These are phyloP conservation scores for Daldinia loculata DNA, from an alignment of 495 filamentous ascomycete species.

Conservation along the genomic window DNA sequence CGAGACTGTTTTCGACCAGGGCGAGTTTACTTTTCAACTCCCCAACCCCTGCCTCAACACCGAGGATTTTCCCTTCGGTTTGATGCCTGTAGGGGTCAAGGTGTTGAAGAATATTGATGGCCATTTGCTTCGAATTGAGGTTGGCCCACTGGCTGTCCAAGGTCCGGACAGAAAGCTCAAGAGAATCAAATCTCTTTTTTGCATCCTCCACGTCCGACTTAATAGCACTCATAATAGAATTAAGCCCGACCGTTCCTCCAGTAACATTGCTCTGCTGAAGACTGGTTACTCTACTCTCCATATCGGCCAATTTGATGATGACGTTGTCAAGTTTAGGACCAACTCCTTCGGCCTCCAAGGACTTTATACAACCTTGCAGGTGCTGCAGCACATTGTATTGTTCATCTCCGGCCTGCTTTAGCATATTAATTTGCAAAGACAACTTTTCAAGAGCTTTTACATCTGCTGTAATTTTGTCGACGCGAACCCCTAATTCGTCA, in stretches of 20 bases:
- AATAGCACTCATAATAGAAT: not conserved
- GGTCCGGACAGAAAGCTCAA: slow-evolving; percentile 22
- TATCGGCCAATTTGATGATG: not conserved
- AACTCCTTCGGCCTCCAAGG: not conserved
- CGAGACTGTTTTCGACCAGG: not conserved
- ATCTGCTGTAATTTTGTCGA: slow-evolving; percentile 1
- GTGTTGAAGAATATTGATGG: slow-evolving; percentile 32
- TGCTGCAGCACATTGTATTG: not conserved
- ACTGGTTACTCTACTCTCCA: slow-evolving; percentile 1
- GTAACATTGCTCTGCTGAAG: slow-evolving; percentile 6
- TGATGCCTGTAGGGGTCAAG: slow-evolving; percentile 18
- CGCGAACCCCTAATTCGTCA: slow-evolving; percentile 18
- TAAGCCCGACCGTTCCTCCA: not conserved
- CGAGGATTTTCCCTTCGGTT: slow-evolving; percentile 22
- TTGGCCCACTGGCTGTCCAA: slow-evolving; percentile 41
- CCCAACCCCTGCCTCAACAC: slow-evolving; percentile 10
- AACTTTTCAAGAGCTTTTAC: slow-evolving; percentile 5
- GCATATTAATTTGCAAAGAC: not conserved
- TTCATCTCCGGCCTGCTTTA: slow-evolving; percentile 1
- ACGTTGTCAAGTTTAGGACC: not conserved
- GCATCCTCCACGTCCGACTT: slow-evolving; percentile 21
- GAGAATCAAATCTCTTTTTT: slow-evolving; percentile 16
- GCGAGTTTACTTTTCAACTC: slow-evolving; percentile 17
- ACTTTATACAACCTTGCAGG: slow-evolving; percentile 10
- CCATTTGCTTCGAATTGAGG: slow-evolving; percentile 38